Percentiles rank a stretch among this genome's conserved stretches.
Conservation (phyloP, 2,329 filamentous ascomycete species). For the Akanthomyces uredinophilus region DNA sequence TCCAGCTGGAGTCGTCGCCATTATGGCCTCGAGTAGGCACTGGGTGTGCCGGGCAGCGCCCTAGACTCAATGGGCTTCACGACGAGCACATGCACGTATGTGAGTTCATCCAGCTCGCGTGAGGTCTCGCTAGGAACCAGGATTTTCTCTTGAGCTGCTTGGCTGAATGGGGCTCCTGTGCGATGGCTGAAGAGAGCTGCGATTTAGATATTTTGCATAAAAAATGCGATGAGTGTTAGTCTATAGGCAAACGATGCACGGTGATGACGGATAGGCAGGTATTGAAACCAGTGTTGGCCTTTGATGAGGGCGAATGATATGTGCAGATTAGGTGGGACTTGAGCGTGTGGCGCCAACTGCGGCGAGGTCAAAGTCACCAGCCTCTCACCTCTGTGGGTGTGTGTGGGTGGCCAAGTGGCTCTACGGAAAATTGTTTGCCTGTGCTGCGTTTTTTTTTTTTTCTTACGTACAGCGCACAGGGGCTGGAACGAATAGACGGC, state of each 20-base stretch:
- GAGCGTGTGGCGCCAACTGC: neutral
- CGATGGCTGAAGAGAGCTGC: neutral
- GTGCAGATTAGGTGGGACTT: conserved; percentile 10
- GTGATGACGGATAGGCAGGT: conserved; percentile 1
- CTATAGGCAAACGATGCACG: neutral
- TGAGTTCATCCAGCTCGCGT: neutral
- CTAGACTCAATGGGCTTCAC: neutral
- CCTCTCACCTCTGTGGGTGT: neutral
- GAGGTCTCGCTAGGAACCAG: neutral
- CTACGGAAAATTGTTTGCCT: neutral
- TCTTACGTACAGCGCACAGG: neutral
- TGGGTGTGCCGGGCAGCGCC: neutral
- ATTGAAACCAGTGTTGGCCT: neutral
- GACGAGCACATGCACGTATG: neutral
- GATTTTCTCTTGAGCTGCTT: no score
- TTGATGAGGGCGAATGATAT: neutral
- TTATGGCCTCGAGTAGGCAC: conserved; percentile 25
- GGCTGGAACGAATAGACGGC: neutral
- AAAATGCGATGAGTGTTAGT: neutral
- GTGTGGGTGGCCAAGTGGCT: neutral
- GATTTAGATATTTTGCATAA: neutral
- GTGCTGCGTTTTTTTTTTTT: neutral
- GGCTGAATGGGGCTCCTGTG: neutral
- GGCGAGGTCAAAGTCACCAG: neutral
- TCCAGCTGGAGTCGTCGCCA: conserved; percentile 57